Percentiles rank a stretch among this genome's conserved stretches.
Evolutionary conservation across 176 grass and related monocot species (phyloP).

Genomic region (Microstegium vimineum): DNA sequence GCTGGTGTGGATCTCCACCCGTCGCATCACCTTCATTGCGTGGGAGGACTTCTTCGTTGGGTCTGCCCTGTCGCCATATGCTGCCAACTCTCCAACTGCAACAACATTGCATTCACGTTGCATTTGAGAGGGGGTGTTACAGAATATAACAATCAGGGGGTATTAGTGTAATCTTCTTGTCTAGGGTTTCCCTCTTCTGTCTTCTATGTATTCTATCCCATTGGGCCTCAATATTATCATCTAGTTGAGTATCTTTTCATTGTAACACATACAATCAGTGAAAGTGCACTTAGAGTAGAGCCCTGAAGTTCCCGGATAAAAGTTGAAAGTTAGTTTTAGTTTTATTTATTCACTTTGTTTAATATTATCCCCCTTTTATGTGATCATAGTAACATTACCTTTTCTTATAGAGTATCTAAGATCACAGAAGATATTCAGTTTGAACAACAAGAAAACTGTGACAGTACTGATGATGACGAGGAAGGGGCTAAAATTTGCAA

Average conservation of each 20-base stretch:
- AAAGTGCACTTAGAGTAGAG: neutral
- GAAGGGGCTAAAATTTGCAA: conserved; percentile 80
- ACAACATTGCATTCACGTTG: too few relatives aligned
- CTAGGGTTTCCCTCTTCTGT: neutral
- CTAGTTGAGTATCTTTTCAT: neutral
- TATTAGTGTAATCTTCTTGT: too few relatives aligned
- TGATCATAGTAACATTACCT: conserved; percentile 7
- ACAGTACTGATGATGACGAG: conserved; percentile 44
- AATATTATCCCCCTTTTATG: neutral
- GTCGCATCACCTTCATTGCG: neutral
- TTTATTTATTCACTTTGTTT: neutral
- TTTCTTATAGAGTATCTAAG: conserved; percentile 60
- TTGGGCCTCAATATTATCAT: neutral
- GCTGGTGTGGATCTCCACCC: neutral
- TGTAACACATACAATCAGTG: neutral
- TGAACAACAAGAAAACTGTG: conserved; percentile 68
- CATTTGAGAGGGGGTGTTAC: neutral
- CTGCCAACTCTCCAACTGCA: too few relatives aligned
- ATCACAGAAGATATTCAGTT: conserved; percentile 67
- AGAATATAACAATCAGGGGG: neutral
- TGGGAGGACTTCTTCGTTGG: neutral
- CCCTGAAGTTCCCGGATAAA: neutral
- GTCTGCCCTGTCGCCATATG: neutral
- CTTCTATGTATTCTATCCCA: neutral
- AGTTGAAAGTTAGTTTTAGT: conserved; percentile 3